These are phyloP conservation scores for Dentiscutata heterogama DNA, from an alignment of 371 early-diverging fungal species.

Conservation along the genomic window DNA sequence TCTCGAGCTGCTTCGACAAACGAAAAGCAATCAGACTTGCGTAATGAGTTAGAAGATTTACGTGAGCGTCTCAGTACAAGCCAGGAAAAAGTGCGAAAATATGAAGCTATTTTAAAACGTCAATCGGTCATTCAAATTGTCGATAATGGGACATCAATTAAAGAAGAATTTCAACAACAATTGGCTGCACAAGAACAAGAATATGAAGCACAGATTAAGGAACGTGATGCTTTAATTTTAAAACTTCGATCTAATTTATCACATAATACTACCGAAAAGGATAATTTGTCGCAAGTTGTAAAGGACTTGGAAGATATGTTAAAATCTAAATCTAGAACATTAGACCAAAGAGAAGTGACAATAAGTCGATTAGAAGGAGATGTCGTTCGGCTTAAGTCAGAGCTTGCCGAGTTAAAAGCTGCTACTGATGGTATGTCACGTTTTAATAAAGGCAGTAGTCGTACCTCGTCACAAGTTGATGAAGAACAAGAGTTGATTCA, in stretches of 20 bases:
- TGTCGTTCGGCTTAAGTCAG: slow-evolving; percentile 31
- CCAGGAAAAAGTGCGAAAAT: slow-evolving; percentile 41
- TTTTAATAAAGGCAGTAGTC: neutral
- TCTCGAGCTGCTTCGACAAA: neutral
- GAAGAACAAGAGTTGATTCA: slow-evolving; percentile 32
- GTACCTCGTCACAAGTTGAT: neutral
- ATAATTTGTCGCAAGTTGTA: slow-evolving; percentile 19
- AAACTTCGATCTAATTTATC: slow-evolving; percentile 17
- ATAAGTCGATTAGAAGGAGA: slow-evolving; percentile 38
- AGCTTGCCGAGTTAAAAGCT: slow-evolving; percentile 36
- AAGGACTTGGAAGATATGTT: slow-evolving; percentile 43
- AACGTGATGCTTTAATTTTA: slow-evolving; percentile 24
- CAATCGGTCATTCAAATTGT: slow-evolving; percentile 39
- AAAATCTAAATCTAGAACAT: slow-evolving; percentile 42
- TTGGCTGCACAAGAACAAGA: slow-evolving; percentile 44
- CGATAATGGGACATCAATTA: slow-evolving; percentile 28
- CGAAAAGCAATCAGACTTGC: slow-evolving; percentile 18
- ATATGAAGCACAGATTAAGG: slow-evolving; percentile 45
- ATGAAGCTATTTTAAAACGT: slow-evolving; percentile 39
- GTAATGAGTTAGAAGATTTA: slow-evolving; percentile 14
- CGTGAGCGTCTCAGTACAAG: neutral
- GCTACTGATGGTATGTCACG: slow-evolving; percentile 3
- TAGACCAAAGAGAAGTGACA: slow-evolving; percentile 44
- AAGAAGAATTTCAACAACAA: slow-evolving; percentile 48
- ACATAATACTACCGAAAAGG: neutral